Evolutionary conservation across 108 stramenopile genomes (phyloP).

Genomic region (Nitzschia sp.): DNA sequence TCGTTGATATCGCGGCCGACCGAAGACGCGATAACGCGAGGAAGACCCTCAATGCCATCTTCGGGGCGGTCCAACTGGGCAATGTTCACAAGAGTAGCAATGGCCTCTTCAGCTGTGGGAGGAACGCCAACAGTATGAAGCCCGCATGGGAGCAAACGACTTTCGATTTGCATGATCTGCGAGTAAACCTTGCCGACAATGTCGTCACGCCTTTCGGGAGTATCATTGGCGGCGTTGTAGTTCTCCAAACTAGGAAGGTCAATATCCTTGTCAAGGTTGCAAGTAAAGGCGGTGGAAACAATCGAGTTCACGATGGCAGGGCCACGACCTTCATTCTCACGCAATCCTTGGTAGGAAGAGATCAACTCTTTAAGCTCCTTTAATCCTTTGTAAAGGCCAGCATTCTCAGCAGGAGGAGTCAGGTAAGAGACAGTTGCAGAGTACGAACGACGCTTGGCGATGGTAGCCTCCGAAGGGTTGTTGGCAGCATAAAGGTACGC

Average conservation of each 20-base stretch:
- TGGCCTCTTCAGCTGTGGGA: slow-evolving; percentile 92
- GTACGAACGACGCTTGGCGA: slow-evolving; percentile 96
- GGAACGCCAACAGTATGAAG: slow-evolving; percentile 96
- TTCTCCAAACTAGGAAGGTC: slow-evolving; percentile 86
- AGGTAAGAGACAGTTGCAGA: slow-evolving; percentile 96
- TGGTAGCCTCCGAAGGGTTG: slow-evolving; percentile 98
- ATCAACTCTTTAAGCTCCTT: slow-evolving; percentile 97
- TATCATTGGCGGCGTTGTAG: slow-evolving; percentile 79
- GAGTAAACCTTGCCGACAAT: slow-evolving; percentile 90
- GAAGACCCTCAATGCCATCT: slow-evolving; percentile 90
- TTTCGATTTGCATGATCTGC: slow-evolving; percentile 97
- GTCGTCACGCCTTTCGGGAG: slow-evolving; percentile 80
- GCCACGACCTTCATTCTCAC: slow-evolving; percentile 93
- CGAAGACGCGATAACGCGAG: slow-evolving; percentile 91
- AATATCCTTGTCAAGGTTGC: slow-evolving; percentile 96
- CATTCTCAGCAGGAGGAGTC: slow-evolving; percentile 97
- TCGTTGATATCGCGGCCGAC: slow-evolving; percentile 94
- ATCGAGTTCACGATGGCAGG: slow-evolving; percentile 95
- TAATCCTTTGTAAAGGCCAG: slow-evolving; percentile 96
- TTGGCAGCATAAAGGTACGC: slow-evolving; percentile 97
- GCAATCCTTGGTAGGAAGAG: slow-evolving; percentile 92
- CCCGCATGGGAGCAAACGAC: slow-evolving; percentile 94
- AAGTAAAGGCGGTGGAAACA: slow-evolving; percentile 90
- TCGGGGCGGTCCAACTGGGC: slow-evolving; percentile 93
- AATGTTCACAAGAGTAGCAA: slow-evolving; percentile 96